phyloP scores from a whole-genome alignment of 208 protist species.

The Porcisia deanei region DNA sequence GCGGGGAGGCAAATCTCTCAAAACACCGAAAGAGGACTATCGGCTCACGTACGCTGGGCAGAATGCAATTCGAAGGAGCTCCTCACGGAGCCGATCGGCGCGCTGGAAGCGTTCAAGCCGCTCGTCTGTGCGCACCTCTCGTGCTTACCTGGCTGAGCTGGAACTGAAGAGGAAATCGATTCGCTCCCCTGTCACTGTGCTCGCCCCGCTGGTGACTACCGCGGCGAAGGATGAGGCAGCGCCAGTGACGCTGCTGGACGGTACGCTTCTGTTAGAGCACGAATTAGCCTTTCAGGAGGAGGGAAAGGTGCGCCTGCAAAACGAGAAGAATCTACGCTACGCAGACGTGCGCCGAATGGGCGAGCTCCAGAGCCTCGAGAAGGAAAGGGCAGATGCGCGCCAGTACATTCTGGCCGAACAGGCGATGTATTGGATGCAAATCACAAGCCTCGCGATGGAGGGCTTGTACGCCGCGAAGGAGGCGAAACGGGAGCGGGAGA shows the following conservation, averaged over 20 bases:
- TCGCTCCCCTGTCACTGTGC: neutral
- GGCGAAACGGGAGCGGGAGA: slow-evolving; percentile 12
- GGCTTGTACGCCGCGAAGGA: slow-evolving; percentile 36
- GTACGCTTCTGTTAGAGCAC: slow-evolving; percentile 15
- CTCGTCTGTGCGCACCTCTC: slow-evolving; percentile 7
- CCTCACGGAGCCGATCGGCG: neutral
- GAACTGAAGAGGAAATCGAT: slow-evolving; percentile 2
- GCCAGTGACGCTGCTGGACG: slow-evolving; percentile 2
- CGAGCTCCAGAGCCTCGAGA: slow-evolving; percentile 22
- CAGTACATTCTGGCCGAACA: slow-evolving; percentile 48
- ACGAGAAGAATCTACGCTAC: slow-evolving; percentile 31
- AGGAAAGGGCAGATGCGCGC: slow-evolving; percentile 30
- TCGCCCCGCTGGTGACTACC: slow-evolving; percentile 11
- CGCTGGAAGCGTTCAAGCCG: neutral
- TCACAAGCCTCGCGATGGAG: slow-evolving; percentile 36
- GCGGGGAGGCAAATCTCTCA: slow-evolving; percentile 39
- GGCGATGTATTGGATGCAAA: slow-evolving; percentile 37
- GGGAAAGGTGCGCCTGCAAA: slow-evolving; percentile 35
- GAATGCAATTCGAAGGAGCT: neutral
- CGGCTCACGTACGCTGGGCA: slow-evolving; percentile 20
- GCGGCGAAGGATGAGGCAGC: neutral
- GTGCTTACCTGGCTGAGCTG: slow-evolving; percentile 14
- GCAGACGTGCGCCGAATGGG: slow-evolving; percentile 22
- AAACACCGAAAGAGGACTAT: slow-evolving; percentile 30
- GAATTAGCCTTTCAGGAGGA: slow-evolving; percentile 35